These are phyloP conservation scores for Candida sphagnicola DNA, from an alignment of 805 yeast species.

Conservation along the genomic window DNA sequence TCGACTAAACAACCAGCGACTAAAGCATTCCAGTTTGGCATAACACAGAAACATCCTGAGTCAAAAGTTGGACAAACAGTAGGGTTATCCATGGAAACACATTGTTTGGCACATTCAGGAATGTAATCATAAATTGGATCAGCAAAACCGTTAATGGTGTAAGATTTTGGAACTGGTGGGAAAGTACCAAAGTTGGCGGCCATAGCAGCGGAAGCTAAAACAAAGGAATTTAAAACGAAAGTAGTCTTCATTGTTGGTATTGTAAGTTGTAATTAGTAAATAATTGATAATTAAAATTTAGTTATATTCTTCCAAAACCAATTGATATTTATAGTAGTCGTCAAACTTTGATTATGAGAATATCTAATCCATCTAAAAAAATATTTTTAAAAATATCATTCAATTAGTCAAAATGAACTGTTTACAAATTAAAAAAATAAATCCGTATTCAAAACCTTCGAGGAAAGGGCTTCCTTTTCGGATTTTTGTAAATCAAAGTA, in stretches of 20 bases:
- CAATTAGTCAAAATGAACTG: background rate
- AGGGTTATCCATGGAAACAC: conserved; percentile 29
- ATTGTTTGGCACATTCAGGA: conserved; percentile 34
- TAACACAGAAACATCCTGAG: conserved; percentile 43
- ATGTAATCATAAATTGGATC: conserved; percentile 30
- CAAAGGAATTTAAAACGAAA: conserved; percentile 10
- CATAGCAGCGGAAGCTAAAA: conserved; percentile 10
- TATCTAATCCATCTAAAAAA: background rate
- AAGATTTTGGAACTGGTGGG: conserved; percentile 35
- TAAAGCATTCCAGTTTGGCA: conserved; percentile 28
- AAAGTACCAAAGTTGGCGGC: conserved; percentile 24
- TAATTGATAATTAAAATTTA: background rate
- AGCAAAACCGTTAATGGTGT: conserved; percentile 41
- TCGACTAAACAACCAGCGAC: conserved; percentile 37
- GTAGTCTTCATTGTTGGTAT: conserved; percentile 6
- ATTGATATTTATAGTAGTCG: background rate
- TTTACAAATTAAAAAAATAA: too few species aligned
- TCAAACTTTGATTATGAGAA: too few species aligned
- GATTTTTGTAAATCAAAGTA: too few species aligned
- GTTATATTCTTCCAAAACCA: background rate
- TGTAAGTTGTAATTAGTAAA: background rate
- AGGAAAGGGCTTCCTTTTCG: too few species aligned
- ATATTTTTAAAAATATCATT: background rate
- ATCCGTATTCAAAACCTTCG: too few species aligned
- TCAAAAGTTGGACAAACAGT: conserved; percentile 47